phyloP scores from a whole-genome alignment of 331 rosid species.

The Telfairia occidentalis region DNA sequence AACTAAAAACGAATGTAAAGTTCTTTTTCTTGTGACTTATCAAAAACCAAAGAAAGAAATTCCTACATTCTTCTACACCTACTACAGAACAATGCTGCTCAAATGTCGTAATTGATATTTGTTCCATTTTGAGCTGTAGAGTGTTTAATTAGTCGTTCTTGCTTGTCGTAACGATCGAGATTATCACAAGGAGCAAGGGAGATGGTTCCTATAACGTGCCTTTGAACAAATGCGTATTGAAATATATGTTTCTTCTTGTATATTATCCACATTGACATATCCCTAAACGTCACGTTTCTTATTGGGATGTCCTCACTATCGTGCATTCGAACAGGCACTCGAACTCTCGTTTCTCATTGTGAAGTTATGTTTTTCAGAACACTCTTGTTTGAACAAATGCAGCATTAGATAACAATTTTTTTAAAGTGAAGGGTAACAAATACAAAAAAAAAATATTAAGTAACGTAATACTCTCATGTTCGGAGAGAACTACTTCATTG shows the following conservation, averaged over 20 bases:
- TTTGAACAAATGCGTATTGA: constrained; percentile 83
- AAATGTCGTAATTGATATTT: constrained; percentile 86
- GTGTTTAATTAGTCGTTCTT: constrained; percentile 57
- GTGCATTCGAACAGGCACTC: constrained; percentile 89
- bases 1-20: too few relatives aligned
- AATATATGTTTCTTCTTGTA: constrained; percentile 96
- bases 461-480: too few relatives aligned
- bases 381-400: too few relatives aligned
- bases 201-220: constrained; percentile 82
- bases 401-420: too few relatives aligned
- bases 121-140: constrained; percentile 67
- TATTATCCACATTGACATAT: constrained; percentile 79
- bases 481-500: too few relatives aligned
- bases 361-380: constrained; percentile 60
- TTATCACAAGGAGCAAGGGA: constrained; percentile 93
- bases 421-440: too few relatives aligned
- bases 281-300: constrained; percentile 64
- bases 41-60: too few relatives aligned
- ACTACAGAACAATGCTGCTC: too few relatives aligned
- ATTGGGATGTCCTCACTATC: constrained; percentile 89
- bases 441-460: too few relatives aligned
- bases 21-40: too few relatives aligned
- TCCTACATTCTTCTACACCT: too few relatives aligned
- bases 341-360: constrained; percentile 86
- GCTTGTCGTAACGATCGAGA: constrained; percentile 80